Evolutionary conservation across 129 eudicot species (phyloP).

Genomic region (Flaveria robusta): DNA sequence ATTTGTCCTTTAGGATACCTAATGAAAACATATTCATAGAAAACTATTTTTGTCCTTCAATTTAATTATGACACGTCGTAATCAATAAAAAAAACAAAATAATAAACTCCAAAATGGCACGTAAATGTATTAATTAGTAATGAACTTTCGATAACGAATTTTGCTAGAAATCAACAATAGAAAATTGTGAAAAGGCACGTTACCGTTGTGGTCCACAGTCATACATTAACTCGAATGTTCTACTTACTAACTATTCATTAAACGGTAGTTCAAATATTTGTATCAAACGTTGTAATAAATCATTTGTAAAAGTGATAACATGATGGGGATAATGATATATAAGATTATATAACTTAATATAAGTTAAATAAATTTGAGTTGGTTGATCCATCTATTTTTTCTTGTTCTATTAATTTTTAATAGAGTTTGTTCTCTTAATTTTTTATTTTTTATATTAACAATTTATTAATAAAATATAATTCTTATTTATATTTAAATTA

Average conservation of each 20-base stretch:
- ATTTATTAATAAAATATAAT: too few species aligned
- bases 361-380: not conserved
- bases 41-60: not conserved
- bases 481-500: too few species aligned
- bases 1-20: conserved; percentile 16
- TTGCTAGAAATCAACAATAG: conserved; percentile 1
- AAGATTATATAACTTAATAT: not conserved
- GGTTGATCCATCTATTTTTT: not conserved
- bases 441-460: too few species aligned
- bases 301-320: not conserved
- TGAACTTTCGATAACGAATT: not conserved
- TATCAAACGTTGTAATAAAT: not conserved
- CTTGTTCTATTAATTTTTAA: not conserved
- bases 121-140: conserved; percentile 6
- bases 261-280: not conserved
- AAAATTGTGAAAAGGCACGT: not conserved
- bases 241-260: not conserved
- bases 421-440: too few species aligned
- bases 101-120: conserved; percentile 18
- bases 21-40: not conserved
- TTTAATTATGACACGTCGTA: not conserved
- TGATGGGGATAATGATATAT: not conserved
- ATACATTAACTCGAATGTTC: not conserved
- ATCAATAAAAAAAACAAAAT: conserved; percentile 5
- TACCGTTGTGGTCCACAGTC: not conserved